Percentiles rank a stretch among this genome's conserved stretches.
Conservation (phyloP, 2,329 filamentous ascomycete species). For the Xylaria sp. region DNA sequence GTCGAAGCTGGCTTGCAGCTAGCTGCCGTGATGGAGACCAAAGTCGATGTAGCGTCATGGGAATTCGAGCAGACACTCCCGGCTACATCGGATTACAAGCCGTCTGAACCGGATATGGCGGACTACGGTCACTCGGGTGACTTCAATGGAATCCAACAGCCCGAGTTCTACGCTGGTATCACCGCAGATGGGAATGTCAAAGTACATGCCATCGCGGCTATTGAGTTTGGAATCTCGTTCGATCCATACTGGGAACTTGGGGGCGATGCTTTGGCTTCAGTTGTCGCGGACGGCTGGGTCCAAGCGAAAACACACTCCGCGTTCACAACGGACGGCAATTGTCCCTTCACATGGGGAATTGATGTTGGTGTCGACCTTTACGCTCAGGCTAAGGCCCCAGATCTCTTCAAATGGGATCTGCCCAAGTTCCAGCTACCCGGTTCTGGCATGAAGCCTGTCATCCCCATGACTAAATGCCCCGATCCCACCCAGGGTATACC, state of each 20-base stretch:
- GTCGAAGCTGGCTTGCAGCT: not conserved
- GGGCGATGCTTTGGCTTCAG: conserved; percentile 6
- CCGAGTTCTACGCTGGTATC: conserved; percentile 14
- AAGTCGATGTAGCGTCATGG: conserved; percentile 9
- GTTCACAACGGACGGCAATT: conserved; percentile 5
- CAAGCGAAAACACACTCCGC: conserved; percentile 9
- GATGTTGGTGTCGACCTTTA: conserved; percentile 9
- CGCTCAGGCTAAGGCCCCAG: conserved; percentile 7
- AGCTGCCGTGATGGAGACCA: conserved; percentile 10
- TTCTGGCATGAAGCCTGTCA: conserved; percentile 9
- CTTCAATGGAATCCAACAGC: conserved; percentile 10
- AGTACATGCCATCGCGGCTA: conserved; percentile 8
- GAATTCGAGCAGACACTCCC: conserved; percentile 10
- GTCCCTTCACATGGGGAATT: conserved; percentile 13
- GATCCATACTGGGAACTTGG: not conserved
- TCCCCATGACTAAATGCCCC: conserved; percentile 5
- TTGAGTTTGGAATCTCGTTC: conserved; percentile 3
- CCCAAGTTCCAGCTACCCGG: not conserved
- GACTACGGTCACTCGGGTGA: conserved; percentile 2
- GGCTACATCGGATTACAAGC: not conserved
- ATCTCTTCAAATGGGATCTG: conserved; percentile 3
- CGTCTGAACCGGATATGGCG: conserved; percentile 3
- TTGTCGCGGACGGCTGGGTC: conserved; percentile 9
- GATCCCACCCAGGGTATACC: not conserved
- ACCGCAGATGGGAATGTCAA: conserved; percentile 2